Evolutionary conservation across 352 stramenopile species (phyloP), one percentile per base, ranked within the genome.

Genomic region (Pythium folliculosum): DNA sequence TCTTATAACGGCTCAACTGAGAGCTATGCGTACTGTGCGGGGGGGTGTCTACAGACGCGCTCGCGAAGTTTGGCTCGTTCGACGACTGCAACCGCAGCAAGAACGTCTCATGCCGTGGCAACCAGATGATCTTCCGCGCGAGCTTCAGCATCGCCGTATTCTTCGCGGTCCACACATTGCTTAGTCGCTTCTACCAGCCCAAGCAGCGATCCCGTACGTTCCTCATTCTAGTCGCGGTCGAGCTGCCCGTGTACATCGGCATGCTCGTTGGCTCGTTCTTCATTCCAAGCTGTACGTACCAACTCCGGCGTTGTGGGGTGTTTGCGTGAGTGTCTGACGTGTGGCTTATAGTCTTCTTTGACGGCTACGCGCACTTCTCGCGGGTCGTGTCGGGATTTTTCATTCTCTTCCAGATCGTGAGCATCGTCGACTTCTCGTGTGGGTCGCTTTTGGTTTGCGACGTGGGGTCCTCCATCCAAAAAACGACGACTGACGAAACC

Each of bases 321-420:
- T 19, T 8, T 13, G 6, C 19, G 3, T 21, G 1, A 32, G 27
- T 48, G 32, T 19, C 40, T 47, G 14, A 47, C 40, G 2, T 6
- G 19, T 21, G 14, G 10, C 10, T 40, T 10, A 40, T 12, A 92
- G 83, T 37, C 9, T 91, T 94, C 72, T 94, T 91, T 45, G 63
- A 77, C 25, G 83, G 80, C 23, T 92, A 89, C 61, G 74, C 76
- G 30, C 71, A 83, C 54, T 86, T 84, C 27, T 63, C 83, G 0
- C 69, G 81, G 10, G 76, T 92, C 3, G 62, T 78, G 2, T 94
- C 85, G 1, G 76, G 80, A 0, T 72, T 86, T 55, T 94, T 92
- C 74, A 89, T 92, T 45, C 76, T 92, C 30, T 90, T 94, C 53
- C 82, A 91, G 67, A 88, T 94, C 51, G 71, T 89, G 54, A 89